These are phyloP conservation scores for Epichloe baconii DNA, from an alignment of 2,329 filamentous ascomycete genomes.

Conservation along the genomic window DNA sequence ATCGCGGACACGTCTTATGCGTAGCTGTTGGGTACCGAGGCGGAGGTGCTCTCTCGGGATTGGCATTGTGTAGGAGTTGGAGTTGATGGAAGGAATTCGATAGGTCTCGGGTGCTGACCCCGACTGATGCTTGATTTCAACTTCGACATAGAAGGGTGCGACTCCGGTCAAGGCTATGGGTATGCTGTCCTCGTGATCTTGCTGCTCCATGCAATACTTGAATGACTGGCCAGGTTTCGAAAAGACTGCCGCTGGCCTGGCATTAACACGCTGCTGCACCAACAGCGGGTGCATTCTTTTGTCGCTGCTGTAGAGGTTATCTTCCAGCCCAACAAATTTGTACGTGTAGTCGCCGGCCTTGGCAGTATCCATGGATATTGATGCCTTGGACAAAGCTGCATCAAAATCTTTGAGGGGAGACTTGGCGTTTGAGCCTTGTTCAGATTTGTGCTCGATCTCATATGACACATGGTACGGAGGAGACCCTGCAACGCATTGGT, in stretches of 20 bases:
- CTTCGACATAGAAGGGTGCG: slow-evolving; percentile 79
- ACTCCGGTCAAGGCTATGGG: slow-evolving; percentile 73
- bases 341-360: slow-evolving; percentile 79
- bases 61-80: slow-evolving; percentile 61
- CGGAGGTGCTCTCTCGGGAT: slow-evolving; percentile 78
- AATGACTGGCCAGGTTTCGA: slow-evolving; percentile 81
- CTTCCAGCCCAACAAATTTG: slow-evolving; percentile 68
- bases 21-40: slow-evolving; percentile 78
- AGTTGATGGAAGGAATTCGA: slow-evolving; percentile 65
- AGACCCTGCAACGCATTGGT: slow-evolving; percentile 36
- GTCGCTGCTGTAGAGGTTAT: slow-evolving; percentile 73
- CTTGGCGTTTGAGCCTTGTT: slow-evolving; percentile 50
- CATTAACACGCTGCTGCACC: slow-evolving; percentile 72
- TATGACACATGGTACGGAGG: slow-evolving; percentile 78
- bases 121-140: slow-evolving; percentile 86
- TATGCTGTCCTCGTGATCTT: slow-evolving; percentile 71
- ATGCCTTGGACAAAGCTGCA: slow-evolving; percentile 60
- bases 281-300: slow-evolving; percentile 51
- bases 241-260: slow-evolving; percentile 72
- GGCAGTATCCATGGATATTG: slow-evolving; percentile 74
- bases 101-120: slow-evolving; percentile 69
- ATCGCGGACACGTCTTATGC: slow-evolving; percentile 82
- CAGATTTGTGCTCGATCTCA: slow-evolving; percentile 59
- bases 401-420: slow-evolving; percentile 61
- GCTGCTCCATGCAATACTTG: slow-evolving; percentile 84